Conservation (phyloP, 805 yeast genomes). For the Pachysolen tannophilus region DNA sequence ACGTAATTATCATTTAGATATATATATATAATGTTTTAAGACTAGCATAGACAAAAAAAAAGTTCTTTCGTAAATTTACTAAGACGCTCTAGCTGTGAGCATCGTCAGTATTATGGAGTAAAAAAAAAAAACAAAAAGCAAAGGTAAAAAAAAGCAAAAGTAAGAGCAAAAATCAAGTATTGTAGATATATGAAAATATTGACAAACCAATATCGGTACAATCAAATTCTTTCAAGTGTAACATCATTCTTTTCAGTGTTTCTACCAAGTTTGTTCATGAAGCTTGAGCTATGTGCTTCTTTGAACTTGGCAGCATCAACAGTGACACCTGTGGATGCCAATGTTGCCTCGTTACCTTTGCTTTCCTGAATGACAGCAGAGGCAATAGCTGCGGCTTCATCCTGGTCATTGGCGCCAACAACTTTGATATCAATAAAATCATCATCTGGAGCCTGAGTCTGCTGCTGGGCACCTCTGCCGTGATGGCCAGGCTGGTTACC, state of each 20-base stretch:
- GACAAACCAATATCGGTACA: not conserved
- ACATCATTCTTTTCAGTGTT: not conserved
- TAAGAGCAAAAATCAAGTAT: not conserved
- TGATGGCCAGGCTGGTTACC: not conserved
- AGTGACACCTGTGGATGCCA: conserved; percentile 3
- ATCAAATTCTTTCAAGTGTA: not conserved
- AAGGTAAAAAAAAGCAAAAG: not conserved
- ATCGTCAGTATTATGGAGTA: not conserved
- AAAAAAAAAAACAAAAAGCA: not conserved
- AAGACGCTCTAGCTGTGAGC: too few species aligned
- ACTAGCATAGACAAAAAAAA: too few species aligned
- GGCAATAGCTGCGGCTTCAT: conserved; percentile 13
- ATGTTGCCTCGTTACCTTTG: not conserved
- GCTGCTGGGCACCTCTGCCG: not conserved
- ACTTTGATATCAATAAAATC: conserved; percentile 8
- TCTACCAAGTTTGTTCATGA: not conserved
- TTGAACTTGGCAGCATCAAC: conserved; percentile 9
- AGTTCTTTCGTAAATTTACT: too few species aligned
- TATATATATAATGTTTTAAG: too few species aligned
- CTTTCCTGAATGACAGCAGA: conserved; percentile 6
- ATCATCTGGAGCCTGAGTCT: not conserved
- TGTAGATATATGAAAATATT: not conserved
- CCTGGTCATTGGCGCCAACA: conserved; percentile 12
- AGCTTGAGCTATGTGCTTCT: conserved; percentile 2
- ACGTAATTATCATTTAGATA: too few species aligned